Conservation (phyloP, 2,329 filamentous ascomycete genomes). For the Colletotrichum endophyticum region DNA sequence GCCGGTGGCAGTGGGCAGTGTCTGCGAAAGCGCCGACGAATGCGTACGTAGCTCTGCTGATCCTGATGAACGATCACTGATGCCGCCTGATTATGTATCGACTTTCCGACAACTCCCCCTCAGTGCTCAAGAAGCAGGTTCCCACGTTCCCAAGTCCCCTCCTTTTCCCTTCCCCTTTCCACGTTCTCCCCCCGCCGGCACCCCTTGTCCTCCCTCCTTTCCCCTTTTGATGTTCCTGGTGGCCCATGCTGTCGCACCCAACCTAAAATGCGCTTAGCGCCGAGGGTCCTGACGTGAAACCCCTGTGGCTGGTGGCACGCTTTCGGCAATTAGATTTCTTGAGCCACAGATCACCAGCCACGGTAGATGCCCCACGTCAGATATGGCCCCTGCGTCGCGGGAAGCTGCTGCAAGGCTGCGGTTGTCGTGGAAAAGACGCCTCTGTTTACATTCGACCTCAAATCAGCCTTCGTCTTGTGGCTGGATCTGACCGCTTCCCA, state of each 20-base stretch:
- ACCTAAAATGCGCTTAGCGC: slow-evolving; percentile 19
- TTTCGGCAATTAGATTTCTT: neutral
- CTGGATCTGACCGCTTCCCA: neutral
- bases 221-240: slow-evolving; percentile 1
- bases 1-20: neutral
- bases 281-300: slow-evolving; percentile 20
- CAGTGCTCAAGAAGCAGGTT: neutral
- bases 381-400: neutral
- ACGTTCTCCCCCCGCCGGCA: slow-evolving; percentile 4
- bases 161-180: slow-evolving; percentile 16
- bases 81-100: neutral
- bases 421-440: slow-evolving; percentile 27
- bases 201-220: slow-evolving; percentile 8
- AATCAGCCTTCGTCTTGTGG: neutral
- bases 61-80: neutral
- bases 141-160: neutral
- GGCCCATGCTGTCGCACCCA: slow-evolving; percentile 10
- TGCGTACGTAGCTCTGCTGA: neutral
- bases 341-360: slow-evolving; percentile 21
- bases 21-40: slow-evolving; percentile 10
- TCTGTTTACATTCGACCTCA: slow-evolving; percentile 19
- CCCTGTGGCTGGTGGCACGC: neutral
- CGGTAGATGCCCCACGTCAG: slow-evolving; percentile 2
- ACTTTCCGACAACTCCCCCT: neutral
- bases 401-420: slow-evolving; percentile 25